phyloP scores from a whole-genome alignment of 495 filamentous ascomycete species.

The Cenococcum geophilum region DNA sequence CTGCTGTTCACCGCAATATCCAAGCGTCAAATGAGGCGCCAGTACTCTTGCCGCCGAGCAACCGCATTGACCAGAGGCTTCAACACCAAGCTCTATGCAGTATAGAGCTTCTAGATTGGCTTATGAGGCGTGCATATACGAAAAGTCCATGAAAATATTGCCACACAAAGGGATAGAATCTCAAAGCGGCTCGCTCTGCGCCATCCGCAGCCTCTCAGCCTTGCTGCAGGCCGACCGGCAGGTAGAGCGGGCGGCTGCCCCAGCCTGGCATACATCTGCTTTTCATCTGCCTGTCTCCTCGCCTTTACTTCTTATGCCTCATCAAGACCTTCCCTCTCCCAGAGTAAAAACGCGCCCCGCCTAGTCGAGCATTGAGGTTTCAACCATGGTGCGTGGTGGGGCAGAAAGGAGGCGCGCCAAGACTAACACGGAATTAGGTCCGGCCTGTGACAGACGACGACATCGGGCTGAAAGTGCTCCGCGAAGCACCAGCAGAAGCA shows the following conservation, averaged over 20 bases:
- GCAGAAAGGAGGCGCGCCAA: slow-evolving; percentile 9
- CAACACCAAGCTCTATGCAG: no score
- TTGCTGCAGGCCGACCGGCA: neutral
- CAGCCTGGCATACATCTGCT: slow-evolving; percentile 2
- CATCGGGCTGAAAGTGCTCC: slow-evolving; percentile 23
- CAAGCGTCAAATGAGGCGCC: no score
- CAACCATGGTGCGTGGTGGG: slow-evolving; percentile 6
- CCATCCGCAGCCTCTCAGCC: no score
- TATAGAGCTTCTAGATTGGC: no score
- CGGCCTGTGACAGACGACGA: slow-evolving; percentile 21
- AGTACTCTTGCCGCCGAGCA: no score
- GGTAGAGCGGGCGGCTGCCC: neutral
- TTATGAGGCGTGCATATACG: no score
- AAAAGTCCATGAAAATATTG: no score
- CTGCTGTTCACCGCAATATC: no score
- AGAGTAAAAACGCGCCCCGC: neutral
- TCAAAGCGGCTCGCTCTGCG: no score
- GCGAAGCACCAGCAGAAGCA: slow-evolving; percentile 19
- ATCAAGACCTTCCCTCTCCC: neutral
- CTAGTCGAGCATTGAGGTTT: neutral
- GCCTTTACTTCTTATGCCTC: neutral
- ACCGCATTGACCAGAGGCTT: no score
- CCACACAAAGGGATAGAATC: no score
- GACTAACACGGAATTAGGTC: slow-evolving; percentile 11
- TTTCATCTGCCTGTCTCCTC: neutral